These are phyloP conservation scores for Apostasia shenzhenica DNA, from an alignment of 106 monocot genomes.

Conservation along the genomic window DNA sequence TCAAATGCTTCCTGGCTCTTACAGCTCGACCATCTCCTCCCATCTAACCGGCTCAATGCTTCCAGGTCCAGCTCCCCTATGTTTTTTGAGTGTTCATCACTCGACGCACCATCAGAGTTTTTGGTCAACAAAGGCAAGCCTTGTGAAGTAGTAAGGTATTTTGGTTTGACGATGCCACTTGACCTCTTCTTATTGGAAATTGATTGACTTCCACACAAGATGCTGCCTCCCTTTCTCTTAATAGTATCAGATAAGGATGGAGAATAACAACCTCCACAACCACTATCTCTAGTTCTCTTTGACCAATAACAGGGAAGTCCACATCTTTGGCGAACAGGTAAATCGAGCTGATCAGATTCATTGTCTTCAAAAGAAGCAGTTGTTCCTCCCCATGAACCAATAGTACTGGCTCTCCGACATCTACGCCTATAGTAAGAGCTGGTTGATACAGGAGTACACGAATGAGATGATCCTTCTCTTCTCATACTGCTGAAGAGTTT, in stretches of 20 bases:
- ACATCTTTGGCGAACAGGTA: constrained; percentile 52
- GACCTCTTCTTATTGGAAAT: constrained; percentile 34
- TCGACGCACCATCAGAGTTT: constrained; percentile 37
- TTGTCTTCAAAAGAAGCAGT: constrained; percentile 57
- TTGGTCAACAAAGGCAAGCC: constrained; percentile 54
- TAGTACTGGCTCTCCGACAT: constrained; percentile 29
- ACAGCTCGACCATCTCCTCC: constrained; percentile 83
- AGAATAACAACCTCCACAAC: constrained; percentile 56
- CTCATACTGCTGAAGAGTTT: constrained; percentile 44
- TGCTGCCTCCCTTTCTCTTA: constrained; percentile 57
- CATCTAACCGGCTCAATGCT: constrained; percentile 75
- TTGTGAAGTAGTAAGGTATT: constrained; percentile 33
- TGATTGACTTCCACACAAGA: constrained; percentile 57
- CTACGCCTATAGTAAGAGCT: constrained; percentile 57
- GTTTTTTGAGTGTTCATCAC: constrained; percentile 71
- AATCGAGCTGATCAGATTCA: constrained; percentile 48
- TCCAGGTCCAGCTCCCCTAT: constrained; percentile 89
- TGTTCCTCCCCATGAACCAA: constrained; percentile 53
- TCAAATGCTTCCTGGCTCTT: constrained; percentile 68
- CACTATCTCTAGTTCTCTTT: constrained; percentile 47
- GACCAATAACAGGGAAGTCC: constrained; percentile 65
- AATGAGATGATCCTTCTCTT: constrained; percentile 68
- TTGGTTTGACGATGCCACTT: constrained; percentile 23
- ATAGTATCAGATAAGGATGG: constrained; percentile 73
- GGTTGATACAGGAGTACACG: constrained; percentile 75